A percentile compares a stretch with the other conserved stretches of the same genome.
Conservation (phyloP, 495 filamentous ascomycete species). For the Neurospora sp. region DNA sequence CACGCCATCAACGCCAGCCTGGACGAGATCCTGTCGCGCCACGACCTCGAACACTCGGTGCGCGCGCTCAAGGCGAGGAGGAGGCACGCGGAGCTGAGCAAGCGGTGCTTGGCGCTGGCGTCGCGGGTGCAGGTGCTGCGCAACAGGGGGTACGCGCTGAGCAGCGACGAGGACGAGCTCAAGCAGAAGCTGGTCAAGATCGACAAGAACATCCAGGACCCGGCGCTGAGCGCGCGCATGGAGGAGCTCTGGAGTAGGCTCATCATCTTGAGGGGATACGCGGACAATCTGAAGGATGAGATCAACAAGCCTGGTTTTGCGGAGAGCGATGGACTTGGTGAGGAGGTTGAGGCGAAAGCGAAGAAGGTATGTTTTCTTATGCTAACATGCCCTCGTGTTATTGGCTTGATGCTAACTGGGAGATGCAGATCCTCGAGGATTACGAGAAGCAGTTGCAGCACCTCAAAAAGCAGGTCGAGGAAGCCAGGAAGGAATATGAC, state of each 20-base stretch:
- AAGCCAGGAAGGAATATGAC: slow-evolving; percentile 68
- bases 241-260: slow-evolving; percentile 98
- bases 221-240: slow-evolving; percentile 65
- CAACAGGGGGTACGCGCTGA: slow-evolving; percentile 86
- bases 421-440: slow-evolving; percentile 67
- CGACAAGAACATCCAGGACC: slow-evolving; percentile 71
- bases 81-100: slow-evolving; percentile 68
- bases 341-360: slow-evolving; percentile 67
- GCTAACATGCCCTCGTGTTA: no score
- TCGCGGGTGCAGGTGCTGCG: slow-evolving; percentile 86
- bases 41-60: slow-evolving; percentile 73
- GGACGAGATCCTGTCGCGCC: slow-evolving; percentile 64
- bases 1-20: slow-evolving; percentile 86
- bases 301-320: slow-evolving; percentile 52
- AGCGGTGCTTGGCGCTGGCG: slow-evolving; percentile 73
- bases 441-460: slow-evolving; percentile 83
- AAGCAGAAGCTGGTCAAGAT: slow-evolving; percentile 72
- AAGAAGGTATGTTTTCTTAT: slow-evolving; percentile 58
- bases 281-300: slow-evolving; percentile 67
- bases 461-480: slow-evolving; percentile 70
- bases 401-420: slow-evolving; percentile 12
- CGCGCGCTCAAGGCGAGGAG: slow-evolving; percentile 71
- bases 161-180: slow-evolving; percentile 81
- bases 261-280: slow-evolving; percentile 72
- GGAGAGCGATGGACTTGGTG: slow-evolving; percentile 53